Evolutionary conservation across 768 basidiomycete genomes (phyloP).

Genomic region (Tylopilus cervinicoccineus): DNA sequence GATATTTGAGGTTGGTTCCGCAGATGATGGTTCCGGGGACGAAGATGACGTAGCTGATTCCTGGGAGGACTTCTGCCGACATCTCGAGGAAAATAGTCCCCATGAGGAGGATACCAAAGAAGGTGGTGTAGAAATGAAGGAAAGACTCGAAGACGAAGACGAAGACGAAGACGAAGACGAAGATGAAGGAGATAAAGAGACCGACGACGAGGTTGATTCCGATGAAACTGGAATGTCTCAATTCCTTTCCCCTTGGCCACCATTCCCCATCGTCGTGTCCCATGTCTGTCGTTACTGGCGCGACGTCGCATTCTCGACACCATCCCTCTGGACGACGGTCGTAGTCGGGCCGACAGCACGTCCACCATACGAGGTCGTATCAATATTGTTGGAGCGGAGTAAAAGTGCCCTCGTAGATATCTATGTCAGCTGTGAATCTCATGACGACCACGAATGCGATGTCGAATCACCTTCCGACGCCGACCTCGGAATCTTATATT

Average conservation of each 20-base stretch:
- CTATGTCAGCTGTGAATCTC: conserved; percentile 41
- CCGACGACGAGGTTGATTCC: neutral
- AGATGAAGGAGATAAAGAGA: neutral
- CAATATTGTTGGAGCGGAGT: conserved; percentile 49
- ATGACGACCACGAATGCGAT: conserved; percentile 15
- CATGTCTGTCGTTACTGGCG: neutral
- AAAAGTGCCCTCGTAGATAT: conserved; percentile 53
- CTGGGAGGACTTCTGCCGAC: conserved; percentile 2
- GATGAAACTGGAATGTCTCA: conserved; percentile 3
- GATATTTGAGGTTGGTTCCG: conserved; percentile 49
- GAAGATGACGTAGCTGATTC: conserved; percentile 29
- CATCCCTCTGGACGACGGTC: conserved; percentile 54
- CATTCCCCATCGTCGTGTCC: conserved; percentile 43
- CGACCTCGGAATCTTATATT: neutral
- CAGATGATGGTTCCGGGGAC: conserved; percentile 30
- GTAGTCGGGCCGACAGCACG: conserved; percentile 21
- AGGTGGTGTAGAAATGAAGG: neutral
- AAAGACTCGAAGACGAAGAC: neutral
- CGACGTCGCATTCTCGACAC: conserved; percentile 49
- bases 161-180: neutral
- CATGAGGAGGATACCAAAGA: conserved; percentile 17
- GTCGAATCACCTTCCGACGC: conserved; percentile 3
- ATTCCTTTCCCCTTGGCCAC: conserved; percentile 8
- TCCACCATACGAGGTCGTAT: conserved; percentile 43
- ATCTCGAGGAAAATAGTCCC: conserved; percentile 35